These are phyloP conservation scores for Geranium incanum DNA, from an alignment of 441 rosid species.

Conservation along the genomic window DNA sequence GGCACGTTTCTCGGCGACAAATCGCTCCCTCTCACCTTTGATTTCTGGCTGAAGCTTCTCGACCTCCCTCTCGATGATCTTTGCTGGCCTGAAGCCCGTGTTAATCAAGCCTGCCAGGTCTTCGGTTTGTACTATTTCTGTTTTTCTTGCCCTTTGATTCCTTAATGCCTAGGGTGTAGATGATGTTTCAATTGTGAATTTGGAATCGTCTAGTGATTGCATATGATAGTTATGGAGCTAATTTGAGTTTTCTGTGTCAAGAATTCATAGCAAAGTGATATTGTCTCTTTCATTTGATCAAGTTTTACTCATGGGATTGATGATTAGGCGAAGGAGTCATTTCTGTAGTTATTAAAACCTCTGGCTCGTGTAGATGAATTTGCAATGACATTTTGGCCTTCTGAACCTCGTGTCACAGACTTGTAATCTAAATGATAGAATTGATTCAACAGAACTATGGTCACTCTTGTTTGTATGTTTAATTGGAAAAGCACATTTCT, in stretches of 20 bases:
- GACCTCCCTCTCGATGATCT: slow-evolving; percentile 62
- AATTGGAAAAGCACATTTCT: not conserved
- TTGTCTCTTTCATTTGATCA: not conserved
- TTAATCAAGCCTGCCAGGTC: slow-evolving; percentile 65
- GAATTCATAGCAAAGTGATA: not conserved
- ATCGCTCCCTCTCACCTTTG: slow-evolving; percentile 73
- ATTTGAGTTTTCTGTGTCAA: not conserved
- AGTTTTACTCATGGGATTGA: not conserved
- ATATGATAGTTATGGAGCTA: not conserved
- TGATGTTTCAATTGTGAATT: not conserved
- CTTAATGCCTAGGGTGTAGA: not conserved
- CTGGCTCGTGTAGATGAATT: too few relatives aligned
- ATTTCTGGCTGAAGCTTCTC: slow-evolving; percentile 90
- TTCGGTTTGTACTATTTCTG: slow-evolving; percentile 44
- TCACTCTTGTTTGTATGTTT: not conserved
- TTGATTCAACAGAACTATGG: not conserved
- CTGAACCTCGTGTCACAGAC: too few relatives aligned
- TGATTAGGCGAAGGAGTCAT: not conserved
- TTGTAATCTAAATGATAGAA: not conserved
- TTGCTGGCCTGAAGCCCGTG: slow-evolving; percentile 63
- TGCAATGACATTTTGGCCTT: too few relatives aligned
- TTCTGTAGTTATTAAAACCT: too few relatives aligned
- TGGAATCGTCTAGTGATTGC: too few relatives aligned
- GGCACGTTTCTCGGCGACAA: slow-evolving; percentile 77
- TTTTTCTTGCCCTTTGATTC: not conserved